Base-by-base conservation (phyloP, 192 early-diverging fungal genomes). In the Linderina pennispora region DNA sequence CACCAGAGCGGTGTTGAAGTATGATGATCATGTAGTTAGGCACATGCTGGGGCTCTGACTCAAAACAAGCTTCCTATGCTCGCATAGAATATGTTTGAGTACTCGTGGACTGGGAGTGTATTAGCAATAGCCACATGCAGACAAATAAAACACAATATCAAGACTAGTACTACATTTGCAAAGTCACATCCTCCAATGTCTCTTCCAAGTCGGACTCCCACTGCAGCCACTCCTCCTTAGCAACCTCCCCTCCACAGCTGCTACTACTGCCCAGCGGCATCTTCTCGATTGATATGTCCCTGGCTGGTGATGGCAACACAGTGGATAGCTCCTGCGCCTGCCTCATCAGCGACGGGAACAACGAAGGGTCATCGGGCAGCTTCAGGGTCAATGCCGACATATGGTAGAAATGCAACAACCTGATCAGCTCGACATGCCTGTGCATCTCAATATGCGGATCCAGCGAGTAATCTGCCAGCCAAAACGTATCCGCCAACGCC, bases 391-490 rank as follows among this genome's bases (percentile, higher is more conserved):
- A 59, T 9, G 44, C 46, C 40, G 48, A 42, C 17, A 36, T 23
- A 3, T 71, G 67, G 40, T 71, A 71, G 9, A 63, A 71, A 38
- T 71, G 67, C 25, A 71, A 26, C 18, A 71, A 22, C 23, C 67
- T 19, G 22, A 71, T 23, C 1, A 71, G 60, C 52, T 71, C 67
- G 0, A 71, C 67, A 49, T 71, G 67, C 10, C 67, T 41, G 24
- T 71, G 67, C 67, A 71, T 71, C 41, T 71, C 67, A 48, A 71
- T 48, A 39, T 63, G 55, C 38, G 67, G 67, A 33, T 71, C 60
- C 13, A 71, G 33, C 13, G 48, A 43, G 41, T 47, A 59, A 10
- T 71, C 67, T 0, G 55, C 45, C 19, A 71, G 53, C 67, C 67
- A 71, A 17, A 54, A 59, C 18, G 56, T 36, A 8, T 71, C 67